These are phyloP conservation scores for Fusarium redolens DNA, from an alignment of 2,329 filamentous ascomycete species.

Conservation along the genomic window DNA sequence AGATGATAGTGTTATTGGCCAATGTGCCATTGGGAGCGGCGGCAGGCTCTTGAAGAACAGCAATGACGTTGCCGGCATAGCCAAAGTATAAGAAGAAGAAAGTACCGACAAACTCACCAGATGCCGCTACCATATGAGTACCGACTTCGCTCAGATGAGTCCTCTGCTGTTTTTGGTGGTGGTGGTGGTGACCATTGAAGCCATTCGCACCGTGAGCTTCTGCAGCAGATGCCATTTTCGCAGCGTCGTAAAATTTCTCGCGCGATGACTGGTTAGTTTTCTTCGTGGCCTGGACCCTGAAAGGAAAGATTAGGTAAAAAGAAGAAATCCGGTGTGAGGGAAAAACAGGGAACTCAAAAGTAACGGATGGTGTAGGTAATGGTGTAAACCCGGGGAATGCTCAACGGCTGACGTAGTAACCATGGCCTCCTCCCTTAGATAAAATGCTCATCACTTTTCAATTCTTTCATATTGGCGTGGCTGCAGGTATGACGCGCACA, in stretches of 20 bases:
- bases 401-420: background rate
- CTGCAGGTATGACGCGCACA: slow-evolving; percentile 25
- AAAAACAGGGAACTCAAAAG: slow-evolving; percentile 12
- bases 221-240: slow-evolving; percentile 17
- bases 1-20: slow-evolving; percentile 31
- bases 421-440: background rate
- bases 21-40: slow-evolving; percentile 9
- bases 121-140: slow-evolving; percentile 37
- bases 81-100: slow-evolving; percentile 42
- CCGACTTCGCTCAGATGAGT: slow-evolving; percentile 31
- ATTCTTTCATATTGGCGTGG: slow-evolving; percentile 3
- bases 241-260: too few relatives aligned
- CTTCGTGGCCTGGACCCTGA: background rate
- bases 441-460: background rate
- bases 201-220: background rate
- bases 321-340: background rate
- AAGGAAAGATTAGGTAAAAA: background rate
- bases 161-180: background rate
- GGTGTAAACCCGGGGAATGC: background rate
- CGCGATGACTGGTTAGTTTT: background rate
- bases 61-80: slow-evolving; percentile 40
- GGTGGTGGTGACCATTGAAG: background rate
- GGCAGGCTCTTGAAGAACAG: slow-evolving; percentile 24
- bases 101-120: slow-evolving; percentile 35
- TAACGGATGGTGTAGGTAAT: background rate